Conservation (phyloP, 768 basidiomycete genomes). For the Lentinula detonsa region DNA sequence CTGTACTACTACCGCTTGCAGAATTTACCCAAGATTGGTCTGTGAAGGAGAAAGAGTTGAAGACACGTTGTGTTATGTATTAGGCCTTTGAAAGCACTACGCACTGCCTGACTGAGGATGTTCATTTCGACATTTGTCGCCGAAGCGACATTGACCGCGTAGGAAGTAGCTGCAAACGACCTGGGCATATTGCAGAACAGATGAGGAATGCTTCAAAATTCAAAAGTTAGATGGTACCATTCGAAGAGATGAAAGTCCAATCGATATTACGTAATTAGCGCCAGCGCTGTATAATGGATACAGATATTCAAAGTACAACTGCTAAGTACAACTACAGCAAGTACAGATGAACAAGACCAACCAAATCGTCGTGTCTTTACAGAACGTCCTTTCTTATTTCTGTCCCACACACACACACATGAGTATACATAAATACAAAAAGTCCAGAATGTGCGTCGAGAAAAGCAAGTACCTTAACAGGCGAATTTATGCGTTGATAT, state of each 20-base stretch:
- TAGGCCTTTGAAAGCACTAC: slow-evolving; percentile 18
- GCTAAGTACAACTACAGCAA: too few relatives aligned
- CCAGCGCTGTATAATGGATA: neutral
- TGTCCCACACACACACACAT: neutral
- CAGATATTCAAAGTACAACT: too few relatives aligned
- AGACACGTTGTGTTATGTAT: neutral
- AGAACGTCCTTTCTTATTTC: too few relatives aligned
- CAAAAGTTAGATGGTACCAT: neutral
- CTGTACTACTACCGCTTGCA: slow-evolving; percentile 11
- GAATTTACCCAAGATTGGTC: slow-evolving; percentile 36
- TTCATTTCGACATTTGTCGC: slow-evolving; percentile 58
- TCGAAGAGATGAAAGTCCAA: neutral
- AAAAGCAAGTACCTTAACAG: neutral
- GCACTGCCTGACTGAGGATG: slow-evolving; percentile 57
- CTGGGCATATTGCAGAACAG: slow-evolving; percentile 22
- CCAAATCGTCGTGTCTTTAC: too few relatives aligned
- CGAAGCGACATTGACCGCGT: slow-evolving; percentile 62
- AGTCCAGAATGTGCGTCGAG: neutral
- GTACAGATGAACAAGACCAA: too few relatives aligned
- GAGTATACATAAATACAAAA: neutral
- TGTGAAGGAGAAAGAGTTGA: slow-evolving; percentile 9
- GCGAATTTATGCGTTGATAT: neutral
- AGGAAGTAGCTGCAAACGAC: slow-evolving; percentile 56
- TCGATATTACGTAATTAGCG: neutral
- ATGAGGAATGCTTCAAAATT: neutral